Evolutionary conservation across 2,329 filamentous ascomycete species (phyloP).

Genomic region (Aspergillus fischeri): DNA sequence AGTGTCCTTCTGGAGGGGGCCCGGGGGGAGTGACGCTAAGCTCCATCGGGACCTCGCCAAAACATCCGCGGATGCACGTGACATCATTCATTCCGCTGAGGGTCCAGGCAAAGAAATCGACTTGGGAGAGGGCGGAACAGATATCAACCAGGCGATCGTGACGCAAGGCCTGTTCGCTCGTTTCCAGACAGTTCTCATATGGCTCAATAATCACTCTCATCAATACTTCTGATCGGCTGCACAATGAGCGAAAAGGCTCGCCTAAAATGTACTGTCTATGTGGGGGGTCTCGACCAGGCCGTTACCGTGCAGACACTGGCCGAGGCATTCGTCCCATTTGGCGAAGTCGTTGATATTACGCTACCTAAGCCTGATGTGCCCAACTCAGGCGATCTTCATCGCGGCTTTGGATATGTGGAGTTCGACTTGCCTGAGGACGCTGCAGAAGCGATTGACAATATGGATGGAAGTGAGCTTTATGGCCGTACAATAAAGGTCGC

Average conservation of each 20-base stretch:
- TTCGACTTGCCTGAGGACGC: constrained; percentile 84
- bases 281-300: constrained; percentile 78
- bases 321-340: constrained; percentile 93
- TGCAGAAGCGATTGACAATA: constrained; percentile 95
- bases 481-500: constrained; percentile 90
- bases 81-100: constrained; percentile 26
- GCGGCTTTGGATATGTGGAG: constrained; percentile 95
- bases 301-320: constrained; percentile 73
- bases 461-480: constrained; percentile 95
- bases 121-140: background rate
- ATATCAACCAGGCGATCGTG: background rate
- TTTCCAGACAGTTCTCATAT: background rate
- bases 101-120: constrained; percentile 6
- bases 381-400: constrained; percentile 72
- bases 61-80: constrained; percentile 30
- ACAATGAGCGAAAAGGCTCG: constrained; percentile 76
- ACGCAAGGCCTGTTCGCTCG: background rate
- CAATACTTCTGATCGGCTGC: constrained; percentile 10
- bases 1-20: constrained; percentile 37
- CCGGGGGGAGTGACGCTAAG: constrained; percentile 27
- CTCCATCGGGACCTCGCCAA: constrained; percentile 31
- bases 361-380: constrained; percentile 82
- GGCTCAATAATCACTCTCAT: background rate
- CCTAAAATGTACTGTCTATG: constrained; percentile 87
- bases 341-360: constrained; percentile 87